phyloP scores from a whole-genome alignment of 768 basidiomycete genomes.

The Macrolepiota fuliginosa region DNA sequence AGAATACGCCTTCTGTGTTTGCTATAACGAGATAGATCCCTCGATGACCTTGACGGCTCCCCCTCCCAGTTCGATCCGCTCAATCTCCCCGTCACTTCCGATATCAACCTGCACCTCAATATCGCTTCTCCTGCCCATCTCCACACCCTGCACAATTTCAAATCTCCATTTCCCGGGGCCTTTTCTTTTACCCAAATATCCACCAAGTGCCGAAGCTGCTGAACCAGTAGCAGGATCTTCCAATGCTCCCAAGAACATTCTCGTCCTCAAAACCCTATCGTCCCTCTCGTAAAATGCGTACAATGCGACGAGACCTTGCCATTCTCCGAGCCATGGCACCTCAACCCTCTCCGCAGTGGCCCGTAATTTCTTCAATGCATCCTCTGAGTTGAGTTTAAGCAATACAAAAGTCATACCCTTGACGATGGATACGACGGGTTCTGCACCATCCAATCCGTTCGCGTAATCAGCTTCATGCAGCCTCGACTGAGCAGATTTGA shows the following conservation, averaged over 20 bases:
- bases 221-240: slow-evolving; percentile 49
- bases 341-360: slow-evolving; percentile 22
- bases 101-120: slow-evolving; percentile 37
- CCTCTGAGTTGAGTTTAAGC: slow-evolving; percentile 33
- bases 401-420: slow-evolving; percentile 47
- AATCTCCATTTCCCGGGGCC: slow-evolving; percentile 35
- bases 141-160: slow-evolving; percentile 41
- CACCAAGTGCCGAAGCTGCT: slow-evolving; percentile 40
- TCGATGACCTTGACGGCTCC: slow-evolving; percentile 39
- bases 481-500: slow-evolving; percentile 27
- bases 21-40: slow-evolving; percentile 21
- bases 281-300: slow-evolving; percentile 34
- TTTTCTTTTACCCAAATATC: slow-evolving; percentile 34
- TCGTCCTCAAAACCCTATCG: slow-evolving; percentile 33
- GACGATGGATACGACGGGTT: slow-evolving; percentile 40
- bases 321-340: slow-evolving; percentile 33
- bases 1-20: neutral
- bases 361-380: slow-evolving; percentile 32
- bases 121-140: slow-evolving; percentile 44
- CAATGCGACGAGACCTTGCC: slow-evolving; percentile 33
- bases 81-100: slow-evolving; percentile 25
- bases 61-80: slow-evolving; percentile 34
- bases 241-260: slow-evolving; percentile 38
- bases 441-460: slow-evolving; percentile 30
- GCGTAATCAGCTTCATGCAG: slow-evolving; percentile 32